Evolutionary conservation across 2,329 filamentous ascomycete species (phyloP), one percentile per base, ranked within the genome.

Genomic region (Rhinocladiella mackenziei): DNA sequence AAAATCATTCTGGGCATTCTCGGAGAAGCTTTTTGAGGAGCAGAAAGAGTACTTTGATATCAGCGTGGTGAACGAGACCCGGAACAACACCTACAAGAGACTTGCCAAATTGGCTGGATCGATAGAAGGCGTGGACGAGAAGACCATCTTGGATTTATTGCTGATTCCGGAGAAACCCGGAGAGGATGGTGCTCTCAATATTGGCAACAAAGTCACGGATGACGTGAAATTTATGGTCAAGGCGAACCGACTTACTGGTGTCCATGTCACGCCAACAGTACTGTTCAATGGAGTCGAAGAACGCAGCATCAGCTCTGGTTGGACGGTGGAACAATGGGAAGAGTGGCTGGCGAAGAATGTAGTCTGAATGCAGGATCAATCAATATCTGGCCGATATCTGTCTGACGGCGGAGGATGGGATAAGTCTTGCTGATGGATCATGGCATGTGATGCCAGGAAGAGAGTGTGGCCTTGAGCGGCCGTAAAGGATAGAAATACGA

Each of bases 221-320:
- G 88, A 95, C 64, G 65, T 96, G 43, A 96, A 95, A 73, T 66
- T 86, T 36, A 70, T 91, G 58, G 80, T 91, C 50, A 94, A 89
- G 76, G 67, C 67, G 36, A 75, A 86, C 58, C 73, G 91, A 31
- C 67, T 92, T 55, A 77, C 86, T 6, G 85, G 89, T 9, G 80
- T 95, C 31, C 91, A 97, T 70, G 87, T 96, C 29, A 91, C 87
- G 30, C 91, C 91, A 1, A 96, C 89, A 0, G 88, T 91, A 14
- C 74, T 94, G 37, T 89, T 94, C 64, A 81, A 97, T 65, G 69
- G 89, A 0, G 78, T 94, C 17, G 82, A 94, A 37, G 85, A 86
- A 60, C 80, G 78, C 53, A 80, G 84, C 38, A 85, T 95, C 54
- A 84, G 81, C 52, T 91, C 84, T 45, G 77, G 81, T 17, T 96